Evolutionary conservation across 345 rosid species (phyloP).

Genomic region (Brassica juncea): DNA sequence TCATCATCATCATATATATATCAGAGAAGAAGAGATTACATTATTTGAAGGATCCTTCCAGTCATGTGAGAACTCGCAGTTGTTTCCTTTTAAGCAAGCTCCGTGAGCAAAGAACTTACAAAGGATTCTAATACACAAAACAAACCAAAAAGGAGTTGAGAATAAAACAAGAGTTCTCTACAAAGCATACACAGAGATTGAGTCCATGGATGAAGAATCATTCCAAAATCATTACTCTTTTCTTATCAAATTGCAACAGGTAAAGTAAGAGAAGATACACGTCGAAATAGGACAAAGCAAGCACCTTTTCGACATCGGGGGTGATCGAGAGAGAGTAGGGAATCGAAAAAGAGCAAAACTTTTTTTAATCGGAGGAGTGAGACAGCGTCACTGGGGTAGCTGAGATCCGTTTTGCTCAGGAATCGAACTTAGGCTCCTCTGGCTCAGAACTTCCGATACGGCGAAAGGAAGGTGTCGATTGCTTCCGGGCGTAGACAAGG

Average conservation of each 20-base stretch:
- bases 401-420: not conserved
- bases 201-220: not conserved
- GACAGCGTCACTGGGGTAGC: not conserved
- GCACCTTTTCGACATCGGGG: not conserved
- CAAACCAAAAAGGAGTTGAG: not conserved
- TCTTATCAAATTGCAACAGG: not conserved
- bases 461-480: not conserved
- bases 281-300: not conserved
- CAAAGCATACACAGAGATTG: not conserved
- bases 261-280: not conserved
- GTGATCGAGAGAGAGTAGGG: not conserved
- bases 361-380: not conserved
- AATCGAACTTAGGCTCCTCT: no score
- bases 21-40: conserved; percentile 42
- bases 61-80: conserved; percentile 90
- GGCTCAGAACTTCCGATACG: not conserved
- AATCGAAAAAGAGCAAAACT: not conserved
- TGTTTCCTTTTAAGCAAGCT: conserved; percentile 92
- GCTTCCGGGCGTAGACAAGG: not conserved
- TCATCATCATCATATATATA: not conserved
- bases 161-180: not conserved
- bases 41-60: conserved; percentile 79
- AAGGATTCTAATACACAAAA: conserved; percentile 46
- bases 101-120: conserved; percentile 93
- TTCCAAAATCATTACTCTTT: not conserved